A percentile compares a stretch with the other conserved stretches of the same genome.
These are phyloP conservation scores for Cystofilobasidium ferigula DNA, from an alignment of 768 basidiomycete species.

Conservation along the genomic window DNA sequence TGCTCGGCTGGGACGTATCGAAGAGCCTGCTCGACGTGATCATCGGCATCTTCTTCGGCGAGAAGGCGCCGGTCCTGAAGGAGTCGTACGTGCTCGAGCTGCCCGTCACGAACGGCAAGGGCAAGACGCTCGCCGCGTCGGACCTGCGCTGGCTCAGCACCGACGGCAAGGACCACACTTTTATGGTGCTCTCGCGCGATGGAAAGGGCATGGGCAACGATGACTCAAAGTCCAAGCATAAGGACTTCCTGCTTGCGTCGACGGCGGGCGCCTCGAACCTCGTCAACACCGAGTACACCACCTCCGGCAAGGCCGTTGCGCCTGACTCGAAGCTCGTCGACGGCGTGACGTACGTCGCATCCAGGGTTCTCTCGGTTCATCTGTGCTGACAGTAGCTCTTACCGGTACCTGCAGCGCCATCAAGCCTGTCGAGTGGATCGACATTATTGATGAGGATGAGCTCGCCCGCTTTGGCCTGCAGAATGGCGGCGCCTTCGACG, in stretches of 20 bases:
- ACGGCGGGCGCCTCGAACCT: slow-evolving; percentile 54
- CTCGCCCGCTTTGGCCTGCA: slow-evolving; percentile 55
- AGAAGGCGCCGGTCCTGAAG: slow-evolving; percentile 38
- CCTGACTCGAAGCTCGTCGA: slow-evolving; percentile 44
- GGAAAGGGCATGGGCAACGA: slow-evolving; percentile 49
- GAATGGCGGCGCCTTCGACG: slow-evolving; percentile 37
- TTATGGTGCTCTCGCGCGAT: slow-evolving; percentile 53
- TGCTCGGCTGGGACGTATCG: slow-evolving; percentile 50
- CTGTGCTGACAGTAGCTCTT: neutral
- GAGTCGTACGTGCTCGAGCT: slow-evolving; percentile 45
- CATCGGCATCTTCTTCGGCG: slow-evolving; percentile 28
- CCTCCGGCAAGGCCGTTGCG: slow-evolving; percentile 47
- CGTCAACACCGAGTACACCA: slow-evolving; percentile 49
- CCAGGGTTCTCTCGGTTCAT: neutral
- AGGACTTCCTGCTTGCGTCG: slow-evolving; percentile 52
- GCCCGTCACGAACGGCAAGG: slow-evolving; percentile 42
- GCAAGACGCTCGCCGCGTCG: slow-evolving; percentile 42
- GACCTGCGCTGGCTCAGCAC: slow-evolving; percentile 16
- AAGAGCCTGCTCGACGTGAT: too few relatives aligned
- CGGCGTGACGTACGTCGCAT: slow-evolving; percentile 12
- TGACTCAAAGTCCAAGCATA: slow-evolving; percentile 44
- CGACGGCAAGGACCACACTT: slow-evolving; percentile 45
- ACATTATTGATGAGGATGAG: slow-evolving; percentile 47
- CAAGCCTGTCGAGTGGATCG: slow-evolving; percentile 49
- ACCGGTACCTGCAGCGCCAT: slow-evolving; percentile 44